Evolutionary conservation across 129 eudicot genomes (phyloP).

Genomic region (Centaurea solstitialis): DNA sequence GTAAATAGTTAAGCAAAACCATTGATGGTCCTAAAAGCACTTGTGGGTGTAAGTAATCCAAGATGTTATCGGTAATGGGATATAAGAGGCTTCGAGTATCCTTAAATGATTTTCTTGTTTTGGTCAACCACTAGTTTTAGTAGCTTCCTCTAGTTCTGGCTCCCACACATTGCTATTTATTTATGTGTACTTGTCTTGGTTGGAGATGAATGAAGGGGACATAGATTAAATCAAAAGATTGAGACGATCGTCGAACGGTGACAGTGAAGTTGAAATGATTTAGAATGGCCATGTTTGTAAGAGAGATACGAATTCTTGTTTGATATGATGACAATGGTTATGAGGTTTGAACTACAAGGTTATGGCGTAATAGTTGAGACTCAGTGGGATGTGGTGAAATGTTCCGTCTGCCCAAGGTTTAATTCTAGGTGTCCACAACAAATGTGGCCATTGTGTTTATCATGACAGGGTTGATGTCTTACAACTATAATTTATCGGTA

Average conservation of each 20-base stretch:
- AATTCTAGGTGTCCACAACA: no score
- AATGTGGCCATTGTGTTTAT: no score
- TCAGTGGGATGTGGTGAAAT: no score
- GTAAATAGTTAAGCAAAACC: no score
- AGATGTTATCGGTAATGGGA: no score
- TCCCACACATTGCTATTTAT: background rate
- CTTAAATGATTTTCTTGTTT: background rate
- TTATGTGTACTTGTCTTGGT: background rate
- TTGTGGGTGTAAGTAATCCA: no score
- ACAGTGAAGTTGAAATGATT: background rate
- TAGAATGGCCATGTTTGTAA: background rate
- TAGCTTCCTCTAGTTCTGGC: background rate
- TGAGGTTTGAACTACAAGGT: background rate
- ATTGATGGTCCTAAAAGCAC: no score
- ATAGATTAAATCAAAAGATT: background rate
- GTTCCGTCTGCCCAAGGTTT: no score
- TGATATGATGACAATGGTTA: background rate
- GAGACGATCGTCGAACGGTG: background rate
- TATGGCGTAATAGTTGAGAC: no score
- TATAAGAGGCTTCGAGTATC: background rate
- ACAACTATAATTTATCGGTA: no score
- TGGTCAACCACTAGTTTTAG: background rate
- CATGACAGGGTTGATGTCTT: no score
- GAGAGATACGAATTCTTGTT: background rate
- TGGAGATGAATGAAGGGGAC: background rate